Evolutionary conservation across 805 yeast species (phyloP).

Genomic region (Candida anglica): DNA sequence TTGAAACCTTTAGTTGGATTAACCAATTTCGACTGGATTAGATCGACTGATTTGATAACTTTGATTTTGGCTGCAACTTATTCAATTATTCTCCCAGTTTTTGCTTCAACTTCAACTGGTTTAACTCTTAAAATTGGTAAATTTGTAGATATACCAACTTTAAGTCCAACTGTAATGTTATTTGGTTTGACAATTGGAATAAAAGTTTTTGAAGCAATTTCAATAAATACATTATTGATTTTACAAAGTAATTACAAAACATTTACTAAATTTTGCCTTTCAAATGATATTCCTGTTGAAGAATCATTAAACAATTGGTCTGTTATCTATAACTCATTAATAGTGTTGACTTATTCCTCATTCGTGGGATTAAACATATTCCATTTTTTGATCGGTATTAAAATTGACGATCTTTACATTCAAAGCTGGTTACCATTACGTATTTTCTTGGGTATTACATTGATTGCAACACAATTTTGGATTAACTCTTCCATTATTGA

Average conservation of each 20-base stretch:
- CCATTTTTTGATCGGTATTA: slow-evolving; percentile 14
- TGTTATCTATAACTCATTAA: slow-evolving; percentile 49
- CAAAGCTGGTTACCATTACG: slow-evolving; percentile 45
- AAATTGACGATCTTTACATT: slow-evolving; percentile 18
- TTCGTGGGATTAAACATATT: slow-evolving; percentile 41
- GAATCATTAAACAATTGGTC: slow-evolving; percentile 75
- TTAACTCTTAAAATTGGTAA: slow-evolving; percentile 1
- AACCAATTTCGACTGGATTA: slow-evolving; percentile 56
- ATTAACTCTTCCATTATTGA: slow-evolving; percentile 64
- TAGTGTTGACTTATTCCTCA: slow-evolving; percentile 52
- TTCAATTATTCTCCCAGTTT: slow-evolving; percentile 38
- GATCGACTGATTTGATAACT: slow-evolving; percentile 61
- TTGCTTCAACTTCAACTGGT: slow-evolving; percentile 14
- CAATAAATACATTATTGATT: slow-evolving; percentile 48
- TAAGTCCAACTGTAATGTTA: slow-evolving; percentile 21
- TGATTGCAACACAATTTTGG: slow-evolving; percentile 61
- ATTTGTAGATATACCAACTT: neutral
- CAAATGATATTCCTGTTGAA: slow-evolving; percentile 59
- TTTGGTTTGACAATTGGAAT: slow-evolving; percentile 41
- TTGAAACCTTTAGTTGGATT: slow-evolving; percentile 55
- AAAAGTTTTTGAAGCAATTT: slow-evolving; percentile 48
- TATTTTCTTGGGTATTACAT: slow-evolving; percentile 53
- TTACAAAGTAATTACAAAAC: slow-evolving; percentile 58
- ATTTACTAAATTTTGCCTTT: slow-evolving; percentile 62
- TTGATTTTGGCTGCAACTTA: slow-evolving; percentile 38